Conservation (phyloP, 495 filamentous ascomycete genomes). For the Aspergillus haitiensis region DNA sequence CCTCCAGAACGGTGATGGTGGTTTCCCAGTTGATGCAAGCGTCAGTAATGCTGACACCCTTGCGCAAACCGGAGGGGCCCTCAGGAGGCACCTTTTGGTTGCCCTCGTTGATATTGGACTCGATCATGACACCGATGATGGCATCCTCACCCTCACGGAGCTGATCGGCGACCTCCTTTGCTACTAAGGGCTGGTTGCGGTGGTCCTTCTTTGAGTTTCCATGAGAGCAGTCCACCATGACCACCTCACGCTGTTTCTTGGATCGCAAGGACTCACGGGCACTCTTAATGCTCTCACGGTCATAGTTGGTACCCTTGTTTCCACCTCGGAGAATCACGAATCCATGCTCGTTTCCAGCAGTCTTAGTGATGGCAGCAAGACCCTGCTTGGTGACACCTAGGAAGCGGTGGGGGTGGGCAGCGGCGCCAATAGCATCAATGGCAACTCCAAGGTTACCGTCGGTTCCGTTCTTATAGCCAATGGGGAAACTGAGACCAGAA, state of each 20-base stretch:
- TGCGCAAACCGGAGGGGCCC: constrained; percentile 75
- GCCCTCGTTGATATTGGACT: constrained; percentile 95
- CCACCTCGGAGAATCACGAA: constrained; percentile 95
- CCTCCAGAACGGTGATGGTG: constrained; percentile 81
- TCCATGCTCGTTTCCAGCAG: constrained; percentile 89
- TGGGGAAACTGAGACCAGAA: constrained; percentile 95
- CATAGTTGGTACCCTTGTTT: constrained; percentile 91
- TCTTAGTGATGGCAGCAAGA: constrained; percentile 90
- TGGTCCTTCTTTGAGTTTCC: constrained; percentile 68
- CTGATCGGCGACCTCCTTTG: constrained; percentile 78
- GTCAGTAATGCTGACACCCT: constrained; percentile 96
- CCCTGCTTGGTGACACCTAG: constrained; percentile 99
- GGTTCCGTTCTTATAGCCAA: constrained; percentile 99
- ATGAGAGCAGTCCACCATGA: constrained; percentile 99
- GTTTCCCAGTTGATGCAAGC: constrained; percentile 94
- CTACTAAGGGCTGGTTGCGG: constrained; percentile 89
- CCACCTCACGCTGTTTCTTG: constrained; percentile 82
- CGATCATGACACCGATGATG: constrained; percentile 97
- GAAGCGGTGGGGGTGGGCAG: constrained; percentile 91
- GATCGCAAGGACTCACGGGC: constrained; percentile 78
- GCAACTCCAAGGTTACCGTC: constrained; percentile 94
- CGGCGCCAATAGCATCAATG: constrained; percentile 92
- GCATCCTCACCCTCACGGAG: constrained; percentile 80
- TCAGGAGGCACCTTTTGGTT: constrained; percentile 89
- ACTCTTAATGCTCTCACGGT: constrained; percentile 72